Percentiles rank a stretch among this genome's conserved stretches.
Conservation (phyloP, 176 grass and related monocot genomes). For the Tillandsia leiboldiana region DNA sequence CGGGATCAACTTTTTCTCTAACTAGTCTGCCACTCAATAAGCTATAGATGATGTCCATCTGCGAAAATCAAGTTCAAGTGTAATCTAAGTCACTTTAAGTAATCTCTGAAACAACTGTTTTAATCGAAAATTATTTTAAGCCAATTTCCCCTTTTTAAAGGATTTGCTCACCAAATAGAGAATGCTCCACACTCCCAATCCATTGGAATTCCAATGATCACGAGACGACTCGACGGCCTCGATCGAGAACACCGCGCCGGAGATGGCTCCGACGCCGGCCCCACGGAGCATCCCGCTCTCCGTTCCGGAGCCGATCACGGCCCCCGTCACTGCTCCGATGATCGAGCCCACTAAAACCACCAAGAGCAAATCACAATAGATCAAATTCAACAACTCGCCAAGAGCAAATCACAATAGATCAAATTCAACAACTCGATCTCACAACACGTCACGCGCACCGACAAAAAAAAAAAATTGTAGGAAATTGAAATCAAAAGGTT, state of each 20-base stretch:
- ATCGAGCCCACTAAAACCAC: slow-evolving; percentile 36
- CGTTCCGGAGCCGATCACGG: slow-evolving; percentile 43
- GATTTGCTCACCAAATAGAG: slow-evolving; percentile 43
- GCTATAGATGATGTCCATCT: slow-evolving; percentile 76
- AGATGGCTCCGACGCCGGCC: slow-evolving; percentile 81
- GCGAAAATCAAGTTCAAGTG: slow-evolving; percentile 2
- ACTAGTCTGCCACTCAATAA: slow-evolving; percentile 70
- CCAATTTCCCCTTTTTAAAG: too few relatives aligned
- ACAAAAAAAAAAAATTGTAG: too few relatives aligned
- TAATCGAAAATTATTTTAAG: too few relatives aligned
- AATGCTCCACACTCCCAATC: slow-evolving; percentile 48
- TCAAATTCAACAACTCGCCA: not conserved
- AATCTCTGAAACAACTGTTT: too few relatives aligned
- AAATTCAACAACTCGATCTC: not conserved
- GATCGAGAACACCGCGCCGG: slow-evolving; percentile 86
- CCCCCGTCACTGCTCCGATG: slow-evolving; percentile 47
- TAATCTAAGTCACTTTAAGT: not conserved
- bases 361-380: not conserved
- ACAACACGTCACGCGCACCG: not conserved
- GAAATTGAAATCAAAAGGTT: too few relatives aligned
- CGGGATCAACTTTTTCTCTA: slow-evolving; percentile 64
- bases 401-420: not conserved
- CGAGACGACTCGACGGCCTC: slow-evolving; percentile 66
- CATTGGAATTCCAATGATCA: slow-evolving; percentile 58
- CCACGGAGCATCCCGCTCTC: slow-evolving; percentile 64